Evolutionary conservation across 2,329 filamentous ascomycete genomes (phyloP), one percentile per base, ranked within the genome.

Genomic region (Diaporthe destruens): DNA sequence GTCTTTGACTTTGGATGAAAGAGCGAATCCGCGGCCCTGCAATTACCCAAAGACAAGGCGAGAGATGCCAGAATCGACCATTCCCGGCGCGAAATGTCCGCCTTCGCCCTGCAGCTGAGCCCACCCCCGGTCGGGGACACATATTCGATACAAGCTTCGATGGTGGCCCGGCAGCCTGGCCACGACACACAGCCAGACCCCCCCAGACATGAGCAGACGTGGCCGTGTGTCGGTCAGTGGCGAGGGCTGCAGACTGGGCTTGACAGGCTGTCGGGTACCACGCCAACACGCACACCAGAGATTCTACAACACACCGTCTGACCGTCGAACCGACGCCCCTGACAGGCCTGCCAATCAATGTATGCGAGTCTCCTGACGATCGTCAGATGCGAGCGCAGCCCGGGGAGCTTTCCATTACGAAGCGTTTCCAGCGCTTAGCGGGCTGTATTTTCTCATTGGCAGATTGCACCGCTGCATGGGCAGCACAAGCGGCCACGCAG

Each of bases 301-400:
- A 61, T 61, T 47, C 57, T 20, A 70, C 67, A 69, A 70, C 67
- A 69, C 67, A 29, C 29, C 25, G 53, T 57, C 66, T 29, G 12
- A 29, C 29, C 39, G 39, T n/a, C 16, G 20, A n/a, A 44, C 57
- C 49, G 42, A 49, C 29, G n/a, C 72, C 59, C 53, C 57, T 67
- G 49, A 68, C 54, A 55, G 49, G 53, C 32, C 44, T 57, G 39
- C 44, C 47, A n/a, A n/a, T n/a, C n/a, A n/a, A 47, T 65, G 49
- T 63, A 47, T 53, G 49, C 44, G 51, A 55, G 55, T 73, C 72
- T 73, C 72, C 72, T 73, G 72, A 73, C 72, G 72, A 73, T 73
- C 72, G 69, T 68, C 72, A 73, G 61, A 71, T 69, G 61, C 71
- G 55, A 59, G 67, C 55, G 9, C 55, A 53, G 55, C 56, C 67